Percentiles rank a stretch among this genome's conserved stretches.
These are phyloP conservation scores for Phytophthora agathidicida DNA, from an alignment of 352 stramenopile species.

Conservation along the genomic window DNA sequence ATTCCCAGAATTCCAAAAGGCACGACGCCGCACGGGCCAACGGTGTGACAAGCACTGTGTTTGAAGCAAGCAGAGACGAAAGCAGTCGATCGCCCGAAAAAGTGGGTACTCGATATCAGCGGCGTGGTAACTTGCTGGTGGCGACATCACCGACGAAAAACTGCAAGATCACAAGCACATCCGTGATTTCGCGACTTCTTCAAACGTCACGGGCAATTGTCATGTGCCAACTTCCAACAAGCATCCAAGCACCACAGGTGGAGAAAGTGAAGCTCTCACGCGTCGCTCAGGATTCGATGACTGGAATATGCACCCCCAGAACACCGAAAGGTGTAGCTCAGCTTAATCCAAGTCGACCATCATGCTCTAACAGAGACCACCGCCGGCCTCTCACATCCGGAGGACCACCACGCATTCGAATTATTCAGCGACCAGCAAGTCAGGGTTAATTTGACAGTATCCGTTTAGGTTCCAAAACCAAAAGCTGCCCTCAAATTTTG, in stretches of 20 bases:
- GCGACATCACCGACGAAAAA: conserved; percentile 49
- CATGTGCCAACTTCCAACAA: conserved; percentile 18
- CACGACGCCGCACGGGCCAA: conserved; percentile 24
- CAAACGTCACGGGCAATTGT: conserved; percentile 50
- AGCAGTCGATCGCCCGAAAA: conserved; percentile 27
- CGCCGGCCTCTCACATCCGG: conserved; percentile 49
- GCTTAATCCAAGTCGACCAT: conserved; percentile 14
- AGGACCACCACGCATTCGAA: conserved; percentile 43
- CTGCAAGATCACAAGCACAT: conserved; percentile 70
- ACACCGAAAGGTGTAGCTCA: not conserved
- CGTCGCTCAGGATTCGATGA: not conserved
- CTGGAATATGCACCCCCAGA: not conserved
- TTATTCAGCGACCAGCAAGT: conserved; percentile 49
- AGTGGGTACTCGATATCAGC: conserved; percentile 48
- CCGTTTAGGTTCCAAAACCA: conserved; percentile 36
- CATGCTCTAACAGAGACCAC: conserved; percentile 14
- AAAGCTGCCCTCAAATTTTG: conserved; percentile 39
- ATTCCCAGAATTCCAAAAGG: conserved; percentile 35
- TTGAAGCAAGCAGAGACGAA: conserved; percentile 63
- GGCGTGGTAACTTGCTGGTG: conserved; percentile 57
- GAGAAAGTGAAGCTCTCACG: not conserved
- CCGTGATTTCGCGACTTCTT: conserved; percentile 64
- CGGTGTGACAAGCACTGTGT: conserved; percentile 50
- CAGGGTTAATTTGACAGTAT: no score
- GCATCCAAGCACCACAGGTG: not conserved